These are phyloP conservation scores for Vaccinium macrocarpon DNA, from an alignment of 148 eudicot genomes.

Conservation along the genomic window DNA sequence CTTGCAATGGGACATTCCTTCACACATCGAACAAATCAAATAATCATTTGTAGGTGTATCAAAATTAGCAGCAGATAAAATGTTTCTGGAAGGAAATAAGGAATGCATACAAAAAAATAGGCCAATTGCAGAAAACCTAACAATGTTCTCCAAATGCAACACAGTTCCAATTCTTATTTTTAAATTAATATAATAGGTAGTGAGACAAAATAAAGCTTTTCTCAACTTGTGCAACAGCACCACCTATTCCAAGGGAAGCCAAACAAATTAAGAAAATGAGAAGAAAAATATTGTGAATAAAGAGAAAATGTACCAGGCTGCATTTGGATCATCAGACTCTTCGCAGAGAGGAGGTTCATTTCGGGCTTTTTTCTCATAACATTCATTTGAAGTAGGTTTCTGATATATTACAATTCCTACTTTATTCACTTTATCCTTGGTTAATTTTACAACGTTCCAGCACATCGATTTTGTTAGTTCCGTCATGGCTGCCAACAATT, in stretches of 20 bases:
- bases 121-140: not conserved
- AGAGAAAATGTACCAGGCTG: slow-evolving; percentile 40
- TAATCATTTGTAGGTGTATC: not conserved
- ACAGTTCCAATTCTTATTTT: not conserved
- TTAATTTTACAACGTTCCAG: slow-evolving; percentile 73
- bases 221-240: not conserved
- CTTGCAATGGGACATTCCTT: slow-evolving; percentile 59
- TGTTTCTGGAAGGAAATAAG: not conserved
- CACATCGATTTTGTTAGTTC: slow-evolving; percentile 68
- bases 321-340: slow-evolving; percentile 53
- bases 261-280: not conserved
- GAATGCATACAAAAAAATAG: not conserved
- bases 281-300: not conserved
- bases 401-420: slow-evolving; percentile 76
- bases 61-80: not conserved
- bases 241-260: not conserved
- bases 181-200: not conserved
- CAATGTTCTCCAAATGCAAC: not conserved
- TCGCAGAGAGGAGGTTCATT: slow-evolving; percentile 69
- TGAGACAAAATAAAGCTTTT: not conserved
- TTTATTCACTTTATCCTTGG: slow-evolving; percentile 63
- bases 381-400: slow-evolving; percentile 68
- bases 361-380: slow-evolving; percentile 65
- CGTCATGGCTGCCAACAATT: slow-evolving; percentile 67
- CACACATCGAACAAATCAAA: slow-evolving; percentile 14